These are phyloP conservation scores for Phytophthora macrochlamydospora DNA, from an alignment of 352 stramenopile genomes.

Conservation along the genomic window DNA sequence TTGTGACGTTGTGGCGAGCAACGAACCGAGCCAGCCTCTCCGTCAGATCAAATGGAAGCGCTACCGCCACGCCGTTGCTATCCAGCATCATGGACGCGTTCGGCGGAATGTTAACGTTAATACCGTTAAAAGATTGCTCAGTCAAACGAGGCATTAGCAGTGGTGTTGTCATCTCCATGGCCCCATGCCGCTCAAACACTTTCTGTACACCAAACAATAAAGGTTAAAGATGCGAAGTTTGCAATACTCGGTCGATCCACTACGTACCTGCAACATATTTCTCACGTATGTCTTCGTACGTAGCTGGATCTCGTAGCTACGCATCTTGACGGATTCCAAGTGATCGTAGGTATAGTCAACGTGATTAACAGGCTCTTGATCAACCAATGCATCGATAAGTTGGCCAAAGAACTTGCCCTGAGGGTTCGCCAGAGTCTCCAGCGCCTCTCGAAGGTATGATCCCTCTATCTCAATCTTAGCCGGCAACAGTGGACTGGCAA, in stretches of 20 bases:
- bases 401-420: constrained; percentile 91
- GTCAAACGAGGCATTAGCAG: constrained; percentile 75
- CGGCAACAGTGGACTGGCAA: constrained; percentile 70
- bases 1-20: constrained; percentile 77
- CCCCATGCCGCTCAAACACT: constrained; percentile 85
- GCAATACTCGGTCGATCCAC: constrained; percentile 1
- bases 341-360: constrained; percentile 90
- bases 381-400: constrained; percentile 80
- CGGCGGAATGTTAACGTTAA: constrained; percentile 54
- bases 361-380: constrained; percentile 76
- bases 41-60: constrained; percentile 84
- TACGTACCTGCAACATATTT: constrained; percentile 57
- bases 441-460: constrained; percentile 80
- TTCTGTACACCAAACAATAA: constrained; percentile 41
- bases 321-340: constrained; percentile 81
- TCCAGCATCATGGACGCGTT: constrained; percentile 77
- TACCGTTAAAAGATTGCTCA: constrained; percentile 73
- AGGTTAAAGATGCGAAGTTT: neutral
- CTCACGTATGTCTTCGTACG: constrained; percentile 75
- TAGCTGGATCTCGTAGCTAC: constrained; percentile 65
- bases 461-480: constrained; percentile 87
- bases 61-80: constrained; percentile 77
- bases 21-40: constrained; percentile 84
- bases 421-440: constrained; percentile 88
- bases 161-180: constrained; percentile 77